These are phyloP conservation scores for Citrullus mucosospermus DNA, from an alignment of 306 rosid species.

Conservation along the genomic window DNA sequence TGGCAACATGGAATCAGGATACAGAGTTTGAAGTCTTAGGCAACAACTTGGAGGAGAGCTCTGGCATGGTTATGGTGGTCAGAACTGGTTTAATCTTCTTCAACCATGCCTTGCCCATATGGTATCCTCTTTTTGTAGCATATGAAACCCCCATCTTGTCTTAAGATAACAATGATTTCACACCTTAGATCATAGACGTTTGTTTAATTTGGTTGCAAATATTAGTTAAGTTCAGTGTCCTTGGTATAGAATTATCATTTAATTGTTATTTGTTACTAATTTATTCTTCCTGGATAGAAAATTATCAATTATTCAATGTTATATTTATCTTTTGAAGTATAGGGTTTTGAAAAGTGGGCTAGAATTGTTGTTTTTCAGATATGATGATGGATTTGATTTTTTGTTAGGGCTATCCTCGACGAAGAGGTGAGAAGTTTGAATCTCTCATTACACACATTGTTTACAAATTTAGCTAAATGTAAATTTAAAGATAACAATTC, in stretches of 20 bases:
- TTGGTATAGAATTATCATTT: background rate
- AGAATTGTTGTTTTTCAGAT: background rate
- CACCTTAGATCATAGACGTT: conserved; percentile 1
- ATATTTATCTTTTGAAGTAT: background rate
- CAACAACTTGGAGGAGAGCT: background rate
- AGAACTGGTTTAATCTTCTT: background rate
- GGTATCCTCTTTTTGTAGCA: conserved; percentile 2
- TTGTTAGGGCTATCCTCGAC: background rate
- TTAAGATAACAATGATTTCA: background rate
- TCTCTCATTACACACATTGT: too few species aligned
- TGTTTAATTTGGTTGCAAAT: background rate
- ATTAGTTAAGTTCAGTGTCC: background rate
- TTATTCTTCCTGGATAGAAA: background rate
- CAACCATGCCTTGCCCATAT: background rate
- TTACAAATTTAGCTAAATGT: background rate
- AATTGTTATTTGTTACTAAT: background rate
- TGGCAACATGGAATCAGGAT: background rate
- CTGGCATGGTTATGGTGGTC: background rate
- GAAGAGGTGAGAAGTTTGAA: too few species aligned
- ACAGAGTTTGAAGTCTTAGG: background rate
- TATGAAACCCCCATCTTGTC: background rate
- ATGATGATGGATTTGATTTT: background rate
- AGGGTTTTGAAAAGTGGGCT: background rate
- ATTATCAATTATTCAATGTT: background rate
- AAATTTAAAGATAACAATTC: background rate